Conservation (phyloP, 2,329 filamentous ascomycete genomes). For the Sarocladium brachiariae region DNA sequence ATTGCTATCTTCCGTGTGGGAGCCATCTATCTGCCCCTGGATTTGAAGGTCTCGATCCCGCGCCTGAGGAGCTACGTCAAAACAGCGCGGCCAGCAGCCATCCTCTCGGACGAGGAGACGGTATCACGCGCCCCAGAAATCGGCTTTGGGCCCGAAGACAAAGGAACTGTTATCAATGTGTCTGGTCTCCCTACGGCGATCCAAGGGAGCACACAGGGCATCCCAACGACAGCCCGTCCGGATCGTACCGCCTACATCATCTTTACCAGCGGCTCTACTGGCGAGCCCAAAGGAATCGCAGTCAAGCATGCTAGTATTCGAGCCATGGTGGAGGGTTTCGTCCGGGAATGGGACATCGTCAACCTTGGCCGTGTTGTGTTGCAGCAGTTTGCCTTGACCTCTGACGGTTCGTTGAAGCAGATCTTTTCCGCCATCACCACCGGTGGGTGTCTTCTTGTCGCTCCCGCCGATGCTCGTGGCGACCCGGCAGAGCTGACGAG, state of each 20-base stretch:
- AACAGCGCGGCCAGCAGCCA: neutral
- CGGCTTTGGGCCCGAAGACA: neutral
- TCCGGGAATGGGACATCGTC: conserved; percentile 1
- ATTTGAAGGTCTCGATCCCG: conserved; percentile 22
- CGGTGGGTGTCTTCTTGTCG: conserved; percentile 29
- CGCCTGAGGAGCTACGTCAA: conserved; percentile 20
- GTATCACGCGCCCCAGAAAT: neutral
- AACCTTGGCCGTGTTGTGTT: conserved; percentile 18
- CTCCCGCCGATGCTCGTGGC: conserved; percentile 17
- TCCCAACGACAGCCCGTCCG: neutral
- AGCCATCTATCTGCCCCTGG: conserved; percentile 32
- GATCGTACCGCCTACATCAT: conserved; percentile 19
- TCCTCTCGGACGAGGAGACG: conserved; percentile 19
- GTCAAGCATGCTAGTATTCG: conserved; percentile 21
- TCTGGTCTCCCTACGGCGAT: conserved; percentile 9
- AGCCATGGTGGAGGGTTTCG: conserved; percentile 19
- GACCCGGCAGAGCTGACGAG: conserved; percentile 27
- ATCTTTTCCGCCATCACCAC: conserved; percentile 24
- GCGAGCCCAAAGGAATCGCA: conserved; percentile 33
- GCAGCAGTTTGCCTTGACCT: conserved; percentile 30
- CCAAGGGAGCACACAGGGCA: conserved; percentile 4
- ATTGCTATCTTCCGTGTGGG: conserved; percentile 34
- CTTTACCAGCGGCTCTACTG: conserved; percentile 24
- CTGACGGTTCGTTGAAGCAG: conserved; percentile 31
- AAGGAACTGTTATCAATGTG: conserved; percentile 8